A percentile compares a stretch with the other conserved stretches of the same genome.
Evolutionary conservation across 352 stramenopile genomes (phyloP).

Genomic region (Phytophthora lateralis): DNA sequence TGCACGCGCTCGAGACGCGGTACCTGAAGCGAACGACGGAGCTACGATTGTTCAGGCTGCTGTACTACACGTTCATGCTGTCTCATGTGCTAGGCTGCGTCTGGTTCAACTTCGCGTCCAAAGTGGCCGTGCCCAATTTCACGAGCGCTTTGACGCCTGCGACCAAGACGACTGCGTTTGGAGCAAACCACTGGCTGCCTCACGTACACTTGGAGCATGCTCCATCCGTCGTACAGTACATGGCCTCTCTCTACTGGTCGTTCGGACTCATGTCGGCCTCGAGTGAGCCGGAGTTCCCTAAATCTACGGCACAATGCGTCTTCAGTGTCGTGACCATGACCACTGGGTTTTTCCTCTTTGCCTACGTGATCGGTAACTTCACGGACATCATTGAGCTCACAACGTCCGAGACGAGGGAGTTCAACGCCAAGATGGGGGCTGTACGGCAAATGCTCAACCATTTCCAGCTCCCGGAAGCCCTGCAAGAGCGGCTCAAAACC

Average conservation of each 20-base stretch:
- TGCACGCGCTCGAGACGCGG: slow-evolving; percentile 55
- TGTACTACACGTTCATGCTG: slow-evolving; percentile 78
- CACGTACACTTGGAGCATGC: slow-evolving; percentile 31
- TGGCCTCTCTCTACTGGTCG: slow-evolving; percentile 63
- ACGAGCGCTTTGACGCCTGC: slow-evolving; percentile 3
- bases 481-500: slow-evolving; percentile 58
- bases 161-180: slow-evolving; percentile 26
- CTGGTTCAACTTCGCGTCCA: slow-evolving; percentile 69
- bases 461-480: slow-evolving; percentile 47
- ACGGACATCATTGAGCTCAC: slow-evolving; percentile 63
- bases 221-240: slow-evolving; percentile 46
- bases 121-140: slow-evolving; percentile 33
- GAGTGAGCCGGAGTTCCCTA: slow-evolving; percentile 53
- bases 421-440: slow-evolving; percentile 58
- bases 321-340: slow-evolving; percentile 68
- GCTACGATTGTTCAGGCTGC: slow-evolving; percentile 65
- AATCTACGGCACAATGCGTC: slow-evolving; percentile 51
- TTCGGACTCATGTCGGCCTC: slow-evolving; percentile 68
- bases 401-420: slow-evolving; percentile 63
- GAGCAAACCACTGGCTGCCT: slow-evolving; percentile 42
- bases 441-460: slow-evolving; percentile 61
- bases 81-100: slow-evolving; percentile 61
- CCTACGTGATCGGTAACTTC: slow-evolving; percentile 75
- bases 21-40: slow-evolving; percentile 67
- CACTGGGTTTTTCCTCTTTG: slow-evolving; percentile 66